A percentile compares a stretch with the other conserved stretches of the same genome.
phyloP scores from a whole-genome alignment of 2,329 filamentous ascomycete genomes.

The Fusarium verrucosum region DNA sequence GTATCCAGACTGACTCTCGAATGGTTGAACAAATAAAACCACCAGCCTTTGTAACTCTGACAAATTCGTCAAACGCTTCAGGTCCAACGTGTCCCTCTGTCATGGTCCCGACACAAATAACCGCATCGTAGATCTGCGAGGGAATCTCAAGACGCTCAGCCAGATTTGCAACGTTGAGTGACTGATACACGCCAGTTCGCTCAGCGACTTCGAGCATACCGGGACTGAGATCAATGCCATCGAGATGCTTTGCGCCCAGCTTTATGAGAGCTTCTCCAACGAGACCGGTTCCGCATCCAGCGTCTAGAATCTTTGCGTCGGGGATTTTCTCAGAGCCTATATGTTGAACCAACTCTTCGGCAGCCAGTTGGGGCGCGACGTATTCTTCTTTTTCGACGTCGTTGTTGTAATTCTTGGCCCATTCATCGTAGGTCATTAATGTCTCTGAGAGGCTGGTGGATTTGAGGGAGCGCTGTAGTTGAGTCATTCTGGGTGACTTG shows the following conservation, averaged over 20 bases:
- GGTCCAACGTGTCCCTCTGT: slow-evolving; percentile 62
- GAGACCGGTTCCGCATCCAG: slow-evolving; percentile 62
- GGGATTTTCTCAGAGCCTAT: slow-evolving; percentile 13
- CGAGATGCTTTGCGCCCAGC: slow-evolving; percentile 51
- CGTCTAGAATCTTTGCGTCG: slow-evolving; percentile 53
- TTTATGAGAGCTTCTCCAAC: slow-evolving; percentile 56
- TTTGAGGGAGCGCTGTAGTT: slow-evolving; percentile 13
- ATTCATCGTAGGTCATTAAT: slow-evolving; percentile 36
- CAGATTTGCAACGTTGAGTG: slow-evolving; percentile 55
- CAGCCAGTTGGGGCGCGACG: slow-evolving; percentile 51
- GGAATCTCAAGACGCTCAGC: slow-evolving; percentile 50
- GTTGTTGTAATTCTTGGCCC: slow-evolving; percentile 44
- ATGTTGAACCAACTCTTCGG: slow-evolving; percentile 43
- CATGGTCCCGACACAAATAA: slow-evolving; percentile 62
- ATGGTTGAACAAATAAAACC: slow-evolving; percentile 59
- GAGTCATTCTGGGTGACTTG: neutral
- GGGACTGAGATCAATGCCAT: slow-evolving; percentile 59
- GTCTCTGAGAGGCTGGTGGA: slow-evolving; percentile 16
- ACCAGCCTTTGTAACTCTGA: slow-evolving; percentile 54
- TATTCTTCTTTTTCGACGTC: slow-evolving; percentile 48
- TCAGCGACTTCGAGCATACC: slow-evolving; percentile 60
- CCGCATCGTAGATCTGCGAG: slow-evolving; percentile 55
- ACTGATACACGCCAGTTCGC: slow-evolving; percentile 54
- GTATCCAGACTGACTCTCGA: slow-evolving; percentile 57
- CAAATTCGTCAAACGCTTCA: slow-evolving; percentile 55